Conservation (phyloP, 805 yeast species). For the Kodamaea restingae region DNA sequence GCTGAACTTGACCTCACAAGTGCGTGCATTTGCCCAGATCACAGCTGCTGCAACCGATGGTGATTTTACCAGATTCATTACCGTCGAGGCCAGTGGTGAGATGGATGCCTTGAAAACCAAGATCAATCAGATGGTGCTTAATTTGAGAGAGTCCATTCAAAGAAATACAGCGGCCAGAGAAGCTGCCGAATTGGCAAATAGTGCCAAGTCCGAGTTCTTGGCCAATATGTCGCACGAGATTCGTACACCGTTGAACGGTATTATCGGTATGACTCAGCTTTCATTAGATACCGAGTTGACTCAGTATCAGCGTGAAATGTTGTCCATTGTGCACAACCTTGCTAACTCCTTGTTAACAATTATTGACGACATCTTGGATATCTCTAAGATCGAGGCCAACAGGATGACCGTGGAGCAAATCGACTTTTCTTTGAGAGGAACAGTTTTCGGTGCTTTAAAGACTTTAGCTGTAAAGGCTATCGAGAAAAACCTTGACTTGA, state of each 20-base stretch:
- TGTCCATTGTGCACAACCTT: constrained; percentile 81
- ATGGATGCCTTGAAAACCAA: constrained; percentile 70
- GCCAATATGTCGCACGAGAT: constrained; percentile 85
- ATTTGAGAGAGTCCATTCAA: constrained; percentile 82
- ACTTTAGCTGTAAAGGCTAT: constrained; percentile 87
- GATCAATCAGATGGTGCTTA: constrained; percentile 60
- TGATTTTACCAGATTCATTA: constrained; percentile 83
- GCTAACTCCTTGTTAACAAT: constrained; percentile 83
- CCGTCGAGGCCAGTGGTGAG: constrained; percentile 90
- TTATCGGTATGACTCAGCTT: constrained; percentile 87
- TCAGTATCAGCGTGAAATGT: constrained; percentile 89
- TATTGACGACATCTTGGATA: constrained; percentile 86
- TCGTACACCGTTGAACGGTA: constrained; percentile 90
- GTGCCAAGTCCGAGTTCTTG: constrained; percentile 84
- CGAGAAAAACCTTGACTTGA: constrained; percentile 75
- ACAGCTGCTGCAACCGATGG: constrained; percentile 95
- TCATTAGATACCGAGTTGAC: constrained; percentile 85
- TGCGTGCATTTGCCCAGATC: constrained; percentile 88
- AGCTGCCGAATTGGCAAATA: constrained; percentile 87
- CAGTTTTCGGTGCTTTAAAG: constrained; percentile 85
- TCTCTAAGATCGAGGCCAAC: constrained; percentile 89
- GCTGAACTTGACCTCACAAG: constrained; percentile 86
- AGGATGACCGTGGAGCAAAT: constrained; percentile 90
- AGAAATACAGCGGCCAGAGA: constrained; percentile 91
- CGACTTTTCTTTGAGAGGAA: constrained; percentile 80